Evolutionary conservation across 2,329 filamentous ascomycete species (phyloP).

Genomic region (Cordyceps fumosorosea): DNA sequence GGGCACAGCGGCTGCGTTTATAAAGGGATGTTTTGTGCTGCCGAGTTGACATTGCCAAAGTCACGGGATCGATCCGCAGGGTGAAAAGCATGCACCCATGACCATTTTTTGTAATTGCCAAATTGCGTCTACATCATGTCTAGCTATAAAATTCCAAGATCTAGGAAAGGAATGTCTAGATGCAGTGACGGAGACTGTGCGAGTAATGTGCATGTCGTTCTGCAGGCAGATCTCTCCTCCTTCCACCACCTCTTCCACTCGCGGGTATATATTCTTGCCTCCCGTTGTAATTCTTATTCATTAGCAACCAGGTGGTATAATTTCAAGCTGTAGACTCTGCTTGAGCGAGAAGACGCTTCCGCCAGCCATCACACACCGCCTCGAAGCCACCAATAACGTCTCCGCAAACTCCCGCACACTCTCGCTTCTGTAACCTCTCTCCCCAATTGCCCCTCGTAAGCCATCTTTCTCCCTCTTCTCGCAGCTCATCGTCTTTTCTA

Average conservation of each 20-base stretch:
- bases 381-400: conserved; percentile 92
- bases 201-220: neutral
- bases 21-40: neutral
- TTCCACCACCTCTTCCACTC: no score
- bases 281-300: neutral
- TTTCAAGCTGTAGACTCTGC: conserved; percentile 40
- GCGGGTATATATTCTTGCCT: neutral
- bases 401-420: conserved; percentile 76
- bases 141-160: neutral
- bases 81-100: neutral
- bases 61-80: neutral
- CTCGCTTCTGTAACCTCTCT: conserved; percentile 64
- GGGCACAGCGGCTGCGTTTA: neutral
- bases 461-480: conserved; percentile 77
- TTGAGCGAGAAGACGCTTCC: conserved; percentile 64
- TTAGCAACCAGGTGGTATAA: conserved; percentile 14
- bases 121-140: conserved; percentile 7
- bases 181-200: neutral
- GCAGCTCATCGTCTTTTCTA: conserved; percentile 71
- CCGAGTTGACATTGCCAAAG: neutral
- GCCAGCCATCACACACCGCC: conserved; percentile 79
- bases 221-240: neutral
- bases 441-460: conserved; percentile 80
- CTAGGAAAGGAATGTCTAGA: neutral
- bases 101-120: conserved; percentile 1